Conservation (phyloP, 2,329 filamentous ascomycete species). For the Monilinia aucupariae region DNA sequence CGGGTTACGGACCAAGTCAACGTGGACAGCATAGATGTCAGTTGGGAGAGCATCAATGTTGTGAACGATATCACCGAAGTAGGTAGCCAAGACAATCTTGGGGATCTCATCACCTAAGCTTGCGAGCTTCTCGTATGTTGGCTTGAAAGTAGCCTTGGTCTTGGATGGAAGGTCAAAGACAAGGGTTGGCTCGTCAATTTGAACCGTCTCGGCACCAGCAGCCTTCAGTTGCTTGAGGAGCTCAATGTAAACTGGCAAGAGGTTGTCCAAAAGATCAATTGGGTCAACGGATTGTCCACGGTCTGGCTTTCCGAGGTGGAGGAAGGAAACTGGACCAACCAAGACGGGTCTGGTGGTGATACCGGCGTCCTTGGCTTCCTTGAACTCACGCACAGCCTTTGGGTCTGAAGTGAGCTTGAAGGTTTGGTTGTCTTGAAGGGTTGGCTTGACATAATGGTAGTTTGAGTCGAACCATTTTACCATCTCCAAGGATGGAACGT, state of each 20-base stretch:
- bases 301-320: constrained; percentile 96
- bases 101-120: constrained; percentile 74
- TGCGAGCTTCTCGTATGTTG: constrained; percentile 85
- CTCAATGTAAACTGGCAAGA: constrained; percentile 90
- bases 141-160: constrained; percentile 96
- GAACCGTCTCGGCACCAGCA: constrained; percentile 91
- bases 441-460: constrained; percentile 99
- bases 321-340: constrained; percentile 94
- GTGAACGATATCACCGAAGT: constrained; percentile 99
- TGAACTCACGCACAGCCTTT: constrained; percentile 92
- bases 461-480: constrained; percentile 99
- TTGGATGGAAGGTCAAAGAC: constrained; percentile 89
- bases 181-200: constrained; percentile 96
- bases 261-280: constrained; percentile 88
- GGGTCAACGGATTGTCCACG: constrained; percentile 88
- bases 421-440: constrained; percentile 90
- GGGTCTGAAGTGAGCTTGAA: constrained; percentile 84
- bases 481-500: constrained; percentile 96
- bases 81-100: constrained; percentile 86
- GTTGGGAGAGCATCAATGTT: constrained; percentile 87
- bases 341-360: constrained; percentile 90
- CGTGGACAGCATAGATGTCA: constrained; percentile 77
- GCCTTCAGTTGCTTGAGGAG: constrained; percentile 90
- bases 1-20: constrained; percentile 96
- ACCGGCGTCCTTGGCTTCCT: constrained; percentile 96